phyloP scores from a whole-genome alignment of 305 asterid genomes.

The Solanum aculeatissimum region DNA sequence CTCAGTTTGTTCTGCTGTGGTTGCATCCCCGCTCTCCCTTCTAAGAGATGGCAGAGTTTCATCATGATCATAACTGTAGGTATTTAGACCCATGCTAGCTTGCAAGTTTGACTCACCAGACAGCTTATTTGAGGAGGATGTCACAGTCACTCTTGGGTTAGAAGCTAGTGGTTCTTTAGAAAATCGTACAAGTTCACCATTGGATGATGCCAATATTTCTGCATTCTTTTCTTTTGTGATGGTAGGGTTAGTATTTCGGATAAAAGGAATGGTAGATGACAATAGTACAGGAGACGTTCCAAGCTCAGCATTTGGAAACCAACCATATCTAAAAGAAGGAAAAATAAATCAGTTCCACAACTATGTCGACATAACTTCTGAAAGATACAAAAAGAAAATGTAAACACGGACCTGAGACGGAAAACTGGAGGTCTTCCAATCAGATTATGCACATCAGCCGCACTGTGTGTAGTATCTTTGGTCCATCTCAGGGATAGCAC shows the following conservation, averaged over 20 bases:
- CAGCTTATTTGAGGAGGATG: constrained; percentile 21
- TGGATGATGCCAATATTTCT: constrained; percentile 5
- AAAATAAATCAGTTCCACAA: constrained; percentile 2
- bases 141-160: constrained; percentile 12
- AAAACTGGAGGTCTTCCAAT: constrained; percentile 76
- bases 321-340: constrained; percentile 59
- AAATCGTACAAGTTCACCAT: constrained; percentile 12
- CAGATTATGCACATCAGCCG: constrained; percentile 66
- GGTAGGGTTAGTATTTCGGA: constrained; percentile 16
- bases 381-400: not conserved
- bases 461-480: constrained; percentile 68
- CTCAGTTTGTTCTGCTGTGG: constrained; percentile 28
- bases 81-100: constrained; percentile 20
- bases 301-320: constrained; percentile 64
- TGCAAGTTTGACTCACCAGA: constrained; percentile 14
- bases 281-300: constrained; percentile 34
- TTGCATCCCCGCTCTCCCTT: constrained; percentile 24
- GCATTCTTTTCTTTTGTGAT: constrained; percentile 18
- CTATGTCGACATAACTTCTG: not conserved
- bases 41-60: constrained; percentile 11
- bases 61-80: constrained; percentile 17
- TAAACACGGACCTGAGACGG: constrained; percentile 68
- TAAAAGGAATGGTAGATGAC: constrained; percentile 20
- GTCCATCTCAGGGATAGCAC: constrained; percentile 74
- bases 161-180: constrained; percentile 15